Percentiles rank a stretch among this genome's conserved stretches.
Evolutionary conservation across 2,329 filamentous ascomycete genomes (phyloP).

Genomic region (Colletotrichum orbiculare): DNA sequence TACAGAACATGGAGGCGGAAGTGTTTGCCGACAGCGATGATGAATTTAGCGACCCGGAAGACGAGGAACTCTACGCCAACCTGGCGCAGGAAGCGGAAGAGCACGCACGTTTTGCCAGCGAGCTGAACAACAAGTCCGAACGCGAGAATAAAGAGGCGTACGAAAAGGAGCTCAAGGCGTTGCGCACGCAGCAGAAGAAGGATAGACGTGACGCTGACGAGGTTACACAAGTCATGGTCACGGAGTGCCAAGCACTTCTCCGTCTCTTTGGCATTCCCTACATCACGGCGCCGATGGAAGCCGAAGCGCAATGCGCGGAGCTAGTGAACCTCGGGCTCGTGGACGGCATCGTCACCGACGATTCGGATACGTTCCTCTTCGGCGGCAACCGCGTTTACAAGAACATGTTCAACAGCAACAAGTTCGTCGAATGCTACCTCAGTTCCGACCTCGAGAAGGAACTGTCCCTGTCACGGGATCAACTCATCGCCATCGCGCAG

Average conservation of each 20-base stretch:
- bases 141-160: conserved; percentile 81
- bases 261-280: conserved; percentile 94
- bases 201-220: conserved; percentile 96
- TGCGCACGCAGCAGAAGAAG: conserved; percentile 95
- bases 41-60: conserved; percentile 86
- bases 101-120: conserved; percentile 90
- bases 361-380: conserved; percentile 96
- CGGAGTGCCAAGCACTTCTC: conserved; percentile 92
- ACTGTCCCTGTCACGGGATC: conserved; percentile 84
- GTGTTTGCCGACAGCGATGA: conserved; percentile 70
- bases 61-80: conserved; percentile 87
- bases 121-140: conserved; percentile 80
- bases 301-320: conserved; percentile 96
- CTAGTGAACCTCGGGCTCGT: conserved; percentile 88
- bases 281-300: conserved; percentile 98
- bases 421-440: conserved; percentile 97
- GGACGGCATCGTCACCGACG: conserved; percentile 97
- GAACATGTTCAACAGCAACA: conserved; percentile 99
- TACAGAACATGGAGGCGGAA: conserved; percentile 51
- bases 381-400: conserved; percentile 97
- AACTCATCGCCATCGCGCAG: conserved; percentile 90
- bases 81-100: conserved; percentile 93
- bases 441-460: conserved; percentile 86
- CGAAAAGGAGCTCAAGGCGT: conserved; percentile 85
- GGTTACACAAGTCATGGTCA: conserved; percentile 95